Conservation (phyloP, 2,329 filamentous ascomycete genomes). For the Aphanocladium album region DNA sequence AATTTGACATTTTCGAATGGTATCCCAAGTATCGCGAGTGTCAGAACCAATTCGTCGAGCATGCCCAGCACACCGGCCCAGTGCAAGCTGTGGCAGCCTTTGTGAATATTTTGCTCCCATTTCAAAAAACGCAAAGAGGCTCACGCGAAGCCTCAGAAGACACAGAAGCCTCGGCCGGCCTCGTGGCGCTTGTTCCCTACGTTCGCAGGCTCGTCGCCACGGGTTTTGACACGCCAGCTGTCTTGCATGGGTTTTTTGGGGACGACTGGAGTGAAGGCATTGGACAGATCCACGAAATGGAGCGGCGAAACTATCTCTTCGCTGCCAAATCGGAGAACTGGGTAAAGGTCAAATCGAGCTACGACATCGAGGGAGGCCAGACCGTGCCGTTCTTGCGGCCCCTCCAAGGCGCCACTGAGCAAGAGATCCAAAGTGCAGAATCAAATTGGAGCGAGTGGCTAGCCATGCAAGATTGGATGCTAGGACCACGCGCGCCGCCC, state of each 20-base stretch:
- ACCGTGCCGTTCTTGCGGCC: constrained; percentile 82
- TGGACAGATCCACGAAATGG: constrained; percentile 77
- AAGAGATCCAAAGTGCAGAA: constrained; percentile 80
- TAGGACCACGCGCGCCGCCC: constrained; percentile 69
- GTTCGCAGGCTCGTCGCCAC: constrained; percentile 86
- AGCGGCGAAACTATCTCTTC: constrained; percentile 91
- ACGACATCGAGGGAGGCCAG: constrained; percentile 81
- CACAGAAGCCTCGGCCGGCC: constrained; percentile 22
- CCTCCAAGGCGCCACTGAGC: constrained; percentile 67
- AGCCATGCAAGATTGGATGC: constrained; percentile 97
- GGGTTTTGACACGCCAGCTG: constrained; percentile 77
- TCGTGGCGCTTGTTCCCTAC: constrained; percentile 76
- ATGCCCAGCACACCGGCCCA: constrained; percentile 75
- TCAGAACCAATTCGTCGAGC: constrained; percentile 84
- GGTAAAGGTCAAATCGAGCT: constrained; percentile 82
- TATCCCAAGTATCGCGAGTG: constrained; percentile 87
- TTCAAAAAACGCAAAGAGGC: constrained; percentile 54
- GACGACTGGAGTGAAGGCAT: constrained; percentile 82
- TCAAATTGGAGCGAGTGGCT: constrained; percentile 90
- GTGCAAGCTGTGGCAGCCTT: constrained; percentile 87
- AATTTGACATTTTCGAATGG: constrained; percentile 86
- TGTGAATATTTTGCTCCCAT: constrained; percentile 87
- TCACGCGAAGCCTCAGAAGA: constrained; percentile 17
- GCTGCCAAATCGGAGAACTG: constrained; percentile 89
- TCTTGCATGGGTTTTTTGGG: constrained; percentile 97